Evolutionary conservation across 441 rosid genomes (phyloP).

Genomic region (Caryocar brasiliense): DNA sequence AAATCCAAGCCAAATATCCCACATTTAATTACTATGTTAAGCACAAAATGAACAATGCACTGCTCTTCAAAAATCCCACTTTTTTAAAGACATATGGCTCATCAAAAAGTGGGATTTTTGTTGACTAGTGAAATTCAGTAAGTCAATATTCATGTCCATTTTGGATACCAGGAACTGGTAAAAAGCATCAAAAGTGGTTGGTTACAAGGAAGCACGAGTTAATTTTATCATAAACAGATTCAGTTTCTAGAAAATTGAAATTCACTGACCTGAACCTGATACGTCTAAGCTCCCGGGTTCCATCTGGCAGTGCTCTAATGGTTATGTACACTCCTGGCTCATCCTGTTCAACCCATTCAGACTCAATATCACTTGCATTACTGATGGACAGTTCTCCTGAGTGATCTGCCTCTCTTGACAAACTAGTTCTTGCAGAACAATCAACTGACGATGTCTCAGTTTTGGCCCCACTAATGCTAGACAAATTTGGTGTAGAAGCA

Average conservation of each 20-base stretch:
- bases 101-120: too few species aligned
- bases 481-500: constrained; percentile 62
- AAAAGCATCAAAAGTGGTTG: too few species aligned
- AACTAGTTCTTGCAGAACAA: constrained; percentile 59
- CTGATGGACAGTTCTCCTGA: constrained; percentile 76
- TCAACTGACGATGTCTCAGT: constrained; percentile 71
- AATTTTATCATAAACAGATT: background rate
- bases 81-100: too few species aligned
- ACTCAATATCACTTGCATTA: constrained; percentile 70
- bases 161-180: too few species aligned
- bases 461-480: constrained; percentile 57
- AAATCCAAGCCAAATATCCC: background rate
- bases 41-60: too few species aligned
- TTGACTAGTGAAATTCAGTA: too few species aligned
- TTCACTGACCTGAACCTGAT: constrained; percentile 80
- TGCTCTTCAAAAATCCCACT: too few species aligned
- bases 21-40: too few species aligned
- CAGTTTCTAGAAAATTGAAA: background rate
- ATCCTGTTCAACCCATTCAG: constrained; percentile 96
- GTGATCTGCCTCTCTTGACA: constrained; percentile 58
- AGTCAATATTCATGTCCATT: too few species aligned
- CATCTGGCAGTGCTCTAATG: constrained; percentile 68
- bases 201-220: background rate
- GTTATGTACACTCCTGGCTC: constrained; percentile 91
- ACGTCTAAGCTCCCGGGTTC: constrained; percentile 76